Evolutionary conservation across 1,139 yeast species (phyloP).

Genomic region (Hyphopichia fennica): DNA sequence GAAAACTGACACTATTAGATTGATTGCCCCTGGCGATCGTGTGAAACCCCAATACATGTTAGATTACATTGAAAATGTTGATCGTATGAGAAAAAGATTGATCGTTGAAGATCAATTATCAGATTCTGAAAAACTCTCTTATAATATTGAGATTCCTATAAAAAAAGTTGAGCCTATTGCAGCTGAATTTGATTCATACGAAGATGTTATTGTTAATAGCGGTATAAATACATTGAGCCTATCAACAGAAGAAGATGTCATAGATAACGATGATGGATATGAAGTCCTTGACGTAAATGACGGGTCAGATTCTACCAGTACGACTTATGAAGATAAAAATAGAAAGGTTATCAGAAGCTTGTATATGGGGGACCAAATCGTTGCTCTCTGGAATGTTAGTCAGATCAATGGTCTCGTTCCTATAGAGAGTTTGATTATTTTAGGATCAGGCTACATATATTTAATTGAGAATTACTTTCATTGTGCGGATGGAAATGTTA

Average conservation of each 20-base stretch:
- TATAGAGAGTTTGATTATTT: conserved; percentile 67
- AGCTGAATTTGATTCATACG: conserved; percentile 15
- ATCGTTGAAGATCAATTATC: conserved; percentile 52
- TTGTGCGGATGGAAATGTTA: conserved; percentile 57
- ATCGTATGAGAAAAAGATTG: conserved; percentile 61
- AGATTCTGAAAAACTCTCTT: conserved; percentile 43
- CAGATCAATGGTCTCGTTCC: conserved; percentile 73
- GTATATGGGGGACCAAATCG: conserved; percentile 69
- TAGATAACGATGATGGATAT: conserved; percentile 21
- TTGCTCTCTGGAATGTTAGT: conserved; percentile 72
- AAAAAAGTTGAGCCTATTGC: conserved; percentile 19
- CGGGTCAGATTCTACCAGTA: conserved; percentile 26
- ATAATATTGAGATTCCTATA: conserved; percentile 40
- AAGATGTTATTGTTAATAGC: conserved; percentile 15
- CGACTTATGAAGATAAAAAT: conserved; percentile 63
- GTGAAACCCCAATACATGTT: conserved; percentile 40
- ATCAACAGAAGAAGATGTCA: conserved; percentile 14
- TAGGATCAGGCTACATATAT: conserved; percentile 64
- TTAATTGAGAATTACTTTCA: conserved; percentile 69
- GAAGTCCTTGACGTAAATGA: conserved; percentile 45
- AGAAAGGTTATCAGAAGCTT: conserved; percentile 69
- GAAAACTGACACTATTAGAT: conserved; percentile 42
- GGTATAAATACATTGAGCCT: conserved; percentile 29
- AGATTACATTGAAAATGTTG: conserved; percentile 67
- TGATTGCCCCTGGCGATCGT: conserved; percentile 22